Evolutionary conservation across 176 grass and related monocot species (phyloP), one percentile per base, ranked within the genome.

Genomic region (Triticum dicoccoides): DNA sequence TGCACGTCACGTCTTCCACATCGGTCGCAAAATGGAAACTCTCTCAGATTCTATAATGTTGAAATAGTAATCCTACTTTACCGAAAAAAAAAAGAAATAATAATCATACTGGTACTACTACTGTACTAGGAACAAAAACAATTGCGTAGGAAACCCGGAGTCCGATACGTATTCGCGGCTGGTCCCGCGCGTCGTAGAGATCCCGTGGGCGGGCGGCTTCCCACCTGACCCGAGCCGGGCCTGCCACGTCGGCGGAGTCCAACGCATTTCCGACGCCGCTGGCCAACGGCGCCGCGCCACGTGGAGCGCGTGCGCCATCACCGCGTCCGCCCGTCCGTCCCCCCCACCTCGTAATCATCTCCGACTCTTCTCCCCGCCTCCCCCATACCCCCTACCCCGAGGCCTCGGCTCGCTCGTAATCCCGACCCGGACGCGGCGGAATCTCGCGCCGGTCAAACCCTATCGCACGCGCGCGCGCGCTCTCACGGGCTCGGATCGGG

Each of bases 391-490:
- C 21, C 20, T 5, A 3, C 15, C 30, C 9, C 9, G 32, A 54
- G 51, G 15, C 47, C 4, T 45, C 44, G 44, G 44, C 44, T 45
- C 44, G 14, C 67, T 70, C 69, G 35, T 41, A 82, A 61, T 83
- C 82, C 79, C 42, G 78, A 47, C 82, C 87, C 87, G 72, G 20
- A 35, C 65, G 54, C 89, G 80, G 59, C 85, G 85, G 58, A 59
- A 82, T 82, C 83, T 84, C 68, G 68, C 76, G 81, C 62, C 77
- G 89, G 89, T 85, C 89, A 87, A 91, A 80, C 80, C 65, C 12
- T 18, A 18, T 11, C 12, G 24, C 65, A 24, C 88, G 30, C 83
- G 83, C 33, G 21, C 33, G 32, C 44, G 33, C 25, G 79, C 64
- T 83, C 64, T 13, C 21, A 1, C 20, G 71, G 75, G 80, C 47